Base-by-base conservation (phyloP, 164 flowering plant species). In the Annona cherimola region DNA sequence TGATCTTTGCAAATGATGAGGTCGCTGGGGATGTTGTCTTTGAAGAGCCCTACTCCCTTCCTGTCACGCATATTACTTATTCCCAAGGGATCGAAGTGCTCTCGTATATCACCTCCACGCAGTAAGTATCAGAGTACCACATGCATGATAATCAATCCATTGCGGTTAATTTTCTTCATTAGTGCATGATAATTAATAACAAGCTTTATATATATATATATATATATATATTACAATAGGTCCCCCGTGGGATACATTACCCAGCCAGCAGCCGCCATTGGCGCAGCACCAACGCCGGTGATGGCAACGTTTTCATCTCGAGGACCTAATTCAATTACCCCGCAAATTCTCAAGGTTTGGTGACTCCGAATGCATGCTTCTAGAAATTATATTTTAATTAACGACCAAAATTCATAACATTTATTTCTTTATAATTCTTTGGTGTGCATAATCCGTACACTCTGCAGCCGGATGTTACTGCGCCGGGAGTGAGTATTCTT, bases 281-380 rank as follows among this genome's bases (percentile, higher is more conserved):
- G 72, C 61, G 66, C 78, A 3, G 86, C 84, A 50, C 94, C 97
- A 55, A 86, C 97, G 4, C 98, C 97, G 0, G 73, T 85, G 75
- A 91, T 90, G 94, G 97, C 97, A 55, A 78, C 87, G 4, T 93
- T 91, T 73, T 91, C 98, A 5, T 91, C 97, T 0, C 80, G 67
- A 69, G 98, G 98, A 65, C 98, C 98, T 1, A 91, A 85, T 66
- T 46, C 71, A 6, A 20, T 91, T 7, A 81, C 82, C 1, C 97
- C 96, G 5, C 90, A 86, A 61, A 86, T 93, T 73, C 92, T 91
- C 20, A 93, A 93, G 94, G 98, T 92, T 42, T 64, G 69, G 42
- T 0, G 12, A 40, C 41, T 20, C 5, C 63, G 19, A 14, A 6
- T 61, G 6, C 26, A 11, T 67, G 1, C 5, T n/a, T 4, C 39